Percentiles rank a stretch among this genome's conserved stretches.
Evolutionary conservation across 345 rosid genomes (phyloP).

Genomic region (Boechera divaricarpa): DNA sequence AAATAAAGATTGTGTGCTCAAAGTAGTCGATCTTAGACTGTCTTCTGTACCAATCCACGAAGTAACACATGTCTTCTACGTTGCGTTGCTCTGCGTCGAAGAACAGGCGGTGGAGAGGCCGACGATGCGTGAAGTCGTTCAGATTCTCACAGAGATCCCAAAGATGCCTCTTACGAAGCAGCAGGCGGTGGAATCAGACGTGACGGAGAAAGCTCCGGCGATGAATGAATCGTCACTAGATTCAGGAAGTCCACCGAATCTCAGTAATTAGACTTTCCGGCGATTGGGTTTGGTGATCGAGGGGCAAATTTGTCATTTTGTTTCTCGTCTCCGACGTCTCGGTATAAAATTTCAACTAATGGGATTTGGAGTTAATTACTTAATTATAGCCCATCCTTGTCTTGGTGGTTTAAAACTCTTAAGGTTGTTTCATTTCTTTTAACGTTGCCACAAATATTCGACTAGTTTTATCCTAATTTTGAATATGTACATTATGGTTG

Average conservation of each 20-base stretch:
- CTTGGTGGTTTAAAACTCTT: neutral
- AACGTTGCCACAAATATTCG: neutral
- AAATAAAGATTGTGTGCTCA: slow-evolving; percentile 73
- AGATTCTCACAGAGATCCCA: slow-evolving; percentile 83
- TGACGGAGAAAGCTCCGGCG: slow-evolving; percentile 21
- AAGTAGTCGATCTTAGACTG: slow-evolving; percentile 82
- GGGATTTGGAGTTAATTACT: neutral
- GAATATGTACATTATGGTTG: neutral
- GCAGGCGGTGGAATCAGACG: slow-evolving; percentile 45
- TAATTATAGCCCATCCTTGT: neutral
- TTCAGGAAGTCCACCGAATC: slow-evolving; percentile 21
- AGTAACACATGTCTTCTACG: slow-evolving; percentile 89
- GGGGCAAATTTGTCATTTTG: slow-evolving; percentile 11
- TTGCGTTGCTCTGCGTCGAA: slow-evolving; percentile 90
- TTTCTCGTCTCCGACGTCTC: neutral
- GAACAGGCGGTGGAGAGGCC: slow-evolving; percentile 94
- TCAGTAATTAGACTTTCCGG: slow-evolving; percentile 10
- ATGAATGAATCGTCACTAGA: slow-evolving; percentile 23
- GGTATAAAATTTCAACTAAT: neutral
- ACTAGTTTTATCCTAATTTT: neutral
- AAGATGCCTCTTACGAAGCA: slow-evolving; percentile 54
- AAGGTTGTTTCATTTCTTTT: slow-evolving; percentile 3
- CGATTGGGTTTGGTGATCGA: neutral
- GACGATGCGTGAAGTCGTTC: slow-evolving; percentile 92
- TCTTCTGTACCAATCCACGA: slow-evolving; percentile 76